Evolutionary conservation across 176 grass and related monocot genomes (phyloP), one percentile per base, ranked within the genome.

Genomic region (Echinochloa phyllopogon): DNA sequence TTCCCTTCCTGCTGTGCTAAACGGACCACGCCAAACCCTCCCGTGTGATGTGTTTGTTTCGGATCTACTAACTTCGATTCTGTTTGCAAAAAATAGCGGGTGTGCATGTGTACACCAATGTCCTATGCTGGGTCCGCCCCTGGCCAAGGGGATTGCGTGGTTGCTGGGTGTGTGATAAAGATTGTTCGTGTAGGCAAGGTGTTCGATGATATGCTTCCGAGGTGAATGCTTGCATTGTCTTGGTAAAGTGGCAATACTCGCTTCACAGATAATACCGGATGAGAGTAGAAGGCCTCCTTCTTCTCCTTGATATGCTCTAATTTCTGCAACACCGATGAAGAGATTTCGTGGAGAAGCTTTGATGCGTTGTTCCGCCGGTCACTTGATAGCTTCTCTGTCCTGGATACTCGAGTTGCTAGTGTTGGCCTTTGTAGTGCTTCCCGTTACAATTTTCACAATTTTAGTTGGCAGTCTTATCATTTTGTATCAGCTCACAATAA

Each of bases 171-270:
- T 6, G 5, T 18, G 51, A 14, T 16, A 2, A 15, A 3, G 15
- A 12, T 20, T 3, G 18, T 21, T 59, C 2, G 4, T 0, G 83
- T 11, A 70, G 25, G 52, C 41, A 40, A 71, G 41, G 27, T 86
- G 75, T 79, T 79, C 33, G 65, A 24, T 79, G 27, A 37, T 63
- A 79, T 72, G 65, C 55, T 13, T 72, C 14, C 29, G 4, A 72
- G 41, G 15, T 3, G 8, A 49, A 6, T 14, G 40, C 8, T 0
- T 33, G 14, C 20, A 12, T 55, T 20, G 9, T 39, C 13, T 20
- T 11, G 8, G 17, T 38, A n/a, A n/a, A 57, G 20, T 2, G 20
- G 55, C 3, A 3, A 21, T n/a, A 1, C 44, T 17, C 16, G 1
- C 3, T 73, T 50, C 13, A 12, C 29, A 52, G 7, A 16, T 37